Conservation (phyloP, 331 rosid species). For the Cydonia oblonga region DNA sequence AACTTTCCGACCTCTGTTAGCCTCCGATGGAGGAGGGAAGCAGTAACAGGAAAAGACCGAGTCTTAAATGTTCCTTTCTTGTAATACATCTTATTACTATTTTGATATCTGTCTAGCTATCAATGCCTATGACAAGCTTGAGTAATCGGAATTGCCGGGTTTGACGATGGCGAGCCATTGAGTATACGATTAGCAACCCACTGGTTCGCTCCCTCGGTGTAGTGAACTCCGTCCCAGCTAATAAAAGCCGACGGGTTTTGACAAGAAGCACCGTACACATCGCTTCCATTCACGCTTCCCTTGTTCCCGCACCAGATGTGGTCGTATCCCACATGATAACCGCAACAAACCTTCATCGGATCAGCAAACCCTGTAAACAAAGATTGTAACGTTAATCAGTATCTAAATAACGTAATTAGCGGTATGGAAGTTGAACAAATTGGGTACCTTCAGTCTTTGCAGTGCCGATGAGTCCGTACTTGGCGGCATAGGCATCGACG, state of each 20-base stretch:
- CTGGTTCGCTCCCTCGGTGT: constrained; percentile 74
- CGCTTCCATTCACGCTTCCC: constrained; percentile 42
- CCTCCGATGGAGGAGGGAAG: not conserved
- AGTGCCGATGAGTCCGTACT: constrained; percentile 64
- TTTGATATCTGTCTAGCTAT: not conserved
- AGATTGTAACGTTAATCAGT: not conserved
- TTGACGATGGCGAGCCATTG: constrained; percentile 50
- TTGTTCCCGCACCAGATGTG: constrained; percentile 81
- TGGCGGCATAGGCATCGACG: constrained; percentile 77
- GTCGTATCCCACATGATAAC: constrained; percentile 70
- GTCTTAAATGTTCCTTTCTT: too few species aligned
- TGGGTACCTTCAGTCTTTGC: constrained; percentile 57
- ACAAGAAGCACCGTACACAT: constrained; percentile 62
- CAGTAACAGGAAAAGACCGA: not conserved
- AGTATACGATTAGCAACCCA: constrained; percentile 66
- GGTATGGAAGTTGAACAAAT: not conserved
- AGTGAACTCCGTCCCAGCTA: constrained; percentile 91
- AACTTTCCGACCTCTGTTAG: not conserved
- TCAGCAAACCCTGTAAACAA: constrained; percentile 53
- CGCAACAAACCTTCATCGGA: constrained; percentile 75
- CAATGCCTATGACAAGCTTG: constrained; percentile 53
- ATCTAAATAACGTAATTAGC: too few species aligned
- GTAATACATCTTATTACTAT: too few species aligned
- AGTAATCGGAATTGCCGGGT: constrained; percentile 57
- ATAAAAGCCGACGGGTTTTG: constrained; percentile 32